Percentiles rank a stretch among this genome's conserved stretches.
phyloP scores from a whole-genome alignment of 306 rosid genomes.

The Vigna nakashimae region DNA sequence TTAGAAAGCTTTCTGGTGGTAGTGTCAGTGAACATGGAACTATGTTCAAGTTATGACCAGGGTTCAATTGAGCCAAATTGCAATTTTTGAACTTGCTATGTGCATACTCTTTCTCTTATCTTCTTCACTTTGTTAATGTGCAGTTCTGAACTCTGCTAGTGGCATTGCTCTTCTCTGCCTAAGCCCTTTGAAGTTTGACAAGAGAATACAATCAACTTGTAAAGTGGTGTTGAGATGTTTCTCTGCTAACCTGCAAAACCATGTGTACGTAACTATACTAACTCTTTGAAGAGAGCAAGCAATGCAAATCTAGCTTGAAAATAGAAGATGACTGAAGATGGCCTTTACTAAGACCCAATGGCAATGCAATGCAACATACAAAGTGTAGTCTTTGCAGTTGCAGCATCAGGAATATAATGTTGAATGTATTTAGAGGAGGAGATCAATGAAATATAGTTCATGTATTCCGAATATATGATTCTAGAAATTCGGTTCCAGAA shows the following conservation, averaged over 20 bases:
- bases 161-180: constrained; percentile 13
- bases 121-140: constrained; percentile 26
- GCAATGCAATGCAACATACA: constrained; percentile 18
- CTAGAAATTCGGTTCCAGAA: too few species aligned
- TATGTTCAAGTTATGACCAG: constrained; percentile 57
- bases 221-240: constrained; percentile 41
- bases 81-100: constrained; percentile 9
- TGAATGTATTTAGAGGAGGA: constrained; percentile 31
- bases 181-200: constrained; percentile 40
- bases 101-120: constrained; percentile 38
- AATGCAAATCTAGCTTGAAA: constrained; percentile 42
- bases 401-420: constrained; percentile 16
- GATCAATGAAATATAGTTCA: neutral
- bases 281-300: constrained; percentile 37
- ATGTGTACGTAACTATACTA: constrained; percentile 29
- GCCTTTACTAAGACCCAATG: constrained; percentile 4
- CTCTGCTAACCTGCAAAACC: constrained; percentile 38
- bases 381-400: constrained; percentile 24
- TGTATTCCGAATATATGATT: too few species aligned
- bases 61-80: constrained; percentile 43
- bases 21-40: constrained; percentile 84
- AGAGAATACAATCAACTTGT: constrained; percentile 48
- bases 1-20: constrained; percentile 70
- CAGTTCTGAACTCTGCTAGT: constrained; percentile 28
- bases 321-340: constrained; percentile 31